Percentiles rank a stretch among this genome's conserved stretches.
These are phyloP conservation scores for Penicillium sclerotigenum DNA, from an alignment of 2,329 filamentous ascomycete genomes.

Conservation along the genomic window DNA sequence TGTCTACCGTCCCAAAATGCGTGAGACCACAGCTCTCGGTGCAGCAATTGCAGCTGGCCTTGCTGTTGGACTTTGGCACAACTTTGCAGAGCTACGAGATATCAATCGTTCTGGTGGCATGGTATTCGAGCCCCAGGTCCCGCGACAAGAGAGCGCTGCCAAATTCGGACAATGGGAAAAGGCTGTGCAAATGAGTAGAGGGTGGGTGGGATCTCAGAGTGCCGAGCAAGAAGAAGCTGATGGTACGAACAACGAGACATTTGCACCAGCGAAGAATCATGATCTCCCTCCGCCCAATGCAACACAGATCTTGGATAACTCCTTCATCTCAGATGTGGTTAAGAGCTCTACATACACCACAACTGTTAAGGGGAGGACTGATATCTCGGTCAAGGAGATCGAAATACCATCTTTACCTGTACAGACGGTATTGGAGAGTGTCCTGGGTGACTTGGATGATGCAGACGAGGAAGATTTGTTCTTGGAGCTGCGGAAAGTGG, in stretches of 20 bases:
- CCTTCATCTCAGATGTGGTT: slow-evolving; percentile 10
- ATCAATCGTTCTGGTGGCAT: slow-evolving; percentile 69
- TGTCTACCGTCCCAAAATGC: slow-evolving; percentile 81
- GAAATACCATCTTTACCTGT: slow-evolving; percentile 9
- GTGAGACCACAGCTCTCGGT: slow-evolving; percentile 83
- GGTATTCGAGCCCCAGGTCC: slow-evolving; percentile 66
- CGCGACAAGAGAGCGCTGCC: slow-evolving; percentile 50
- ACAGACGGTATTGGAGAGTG: slow-evolving; percentile 18
- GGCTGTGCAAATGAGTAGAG: slow-evolving; percentile 71
- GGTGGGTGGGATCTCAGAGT: slow-evolving; percentile 51
- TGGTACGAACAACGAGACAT: background rate
- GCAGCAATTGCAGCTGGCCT: slow-evolving; percentile 86
- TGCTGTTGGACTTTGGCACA: slow-evolving; percentile 72
- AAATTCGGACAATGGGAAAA: slow-evolving; percentile 69
- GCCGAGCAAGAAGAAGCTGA: background rate
- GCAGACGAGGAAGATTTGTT: slow-evolving; percentile 38
- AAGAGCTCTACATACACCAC: slow-evolving; percentile 3
- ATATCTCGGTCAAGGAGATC: slow-evolving; percentile 17
- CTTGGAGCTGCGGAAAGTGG: slow-evolving; percentile 35
- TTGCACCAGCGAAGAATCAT: background rate
- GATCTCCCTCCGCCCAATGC: background rate
- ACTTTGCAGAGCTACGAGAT: slow-evolving; percentile 68
- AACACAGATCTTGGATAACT: background rate
- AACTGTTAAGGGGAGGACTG: slow-evolving; percentile 5
- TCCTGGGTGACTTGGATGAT: slow-evolving; percentile 30